phyloP scores from a whole-genome alignment of 768 basidiomycete species.

The Astraeus odoratus region DNA sequence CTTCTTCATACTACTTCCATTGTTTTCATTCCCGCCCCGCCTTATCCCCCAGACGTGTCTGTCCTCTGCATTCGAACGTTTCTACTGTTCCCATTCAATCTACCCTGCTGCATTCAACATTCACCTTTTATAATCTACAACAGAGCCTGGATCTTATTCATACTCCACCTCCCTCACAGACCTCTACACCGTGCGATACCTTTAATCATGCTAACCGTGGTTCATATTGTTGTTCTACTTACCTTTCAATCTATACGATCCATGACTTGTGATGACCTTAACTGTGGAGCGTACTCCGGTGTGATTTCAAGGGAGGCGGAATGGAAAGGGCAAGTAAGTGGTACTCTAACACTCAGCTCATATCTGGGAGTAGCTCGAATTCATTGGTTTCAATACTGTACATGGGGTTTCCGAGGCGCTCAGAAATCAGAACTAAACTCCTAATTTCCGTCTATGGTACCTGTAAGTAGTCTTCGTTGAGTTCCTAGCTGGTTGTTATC shows the following conservation, averaged over 20 bases:
- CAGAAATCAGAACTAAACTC: no score
- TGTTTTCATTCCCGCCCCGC: not conserved
- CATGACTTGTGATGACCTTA: not conserved
- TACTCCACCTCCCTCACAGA: not conserved
- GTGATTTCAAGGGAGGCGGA: no score
- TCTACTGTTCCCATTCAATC: not conserved
- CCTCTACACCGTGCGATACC: conserved; percentile 7
- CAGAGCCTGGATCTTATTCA: not conserved
- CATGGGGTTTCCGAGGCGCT: no score
- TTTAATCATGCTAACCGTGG: conserved; percentile 9
- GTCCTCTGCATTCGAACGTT: not conserved
- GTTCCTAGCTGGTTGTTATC: no score
- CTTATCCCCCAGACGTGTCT: no score
- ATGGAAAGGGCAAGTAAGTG: no score
- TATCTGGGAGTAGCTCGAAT: no score
- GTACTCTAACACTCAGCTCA: no score
- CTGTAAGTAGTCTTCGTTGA: no score
- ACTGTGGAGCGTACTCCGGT: not conserved
- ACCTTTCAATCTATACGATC: conserved; percentile 1
- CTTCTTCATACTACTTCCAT: conserved; percentile 1
- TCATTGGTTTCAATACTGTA: no score
- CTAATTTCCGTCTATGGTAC: no score
- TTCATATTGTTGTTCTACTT: conserved; percentile 7
- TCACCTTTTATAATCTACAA: not conserved
- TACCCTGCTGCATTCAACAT: not conserved